A percentile compares a stretch with the other conserved stretches of the same genome.
Conservation (phyloP, 2,329 filamentous ascomycete genomes). For the Fusarium sp. region DNA sequence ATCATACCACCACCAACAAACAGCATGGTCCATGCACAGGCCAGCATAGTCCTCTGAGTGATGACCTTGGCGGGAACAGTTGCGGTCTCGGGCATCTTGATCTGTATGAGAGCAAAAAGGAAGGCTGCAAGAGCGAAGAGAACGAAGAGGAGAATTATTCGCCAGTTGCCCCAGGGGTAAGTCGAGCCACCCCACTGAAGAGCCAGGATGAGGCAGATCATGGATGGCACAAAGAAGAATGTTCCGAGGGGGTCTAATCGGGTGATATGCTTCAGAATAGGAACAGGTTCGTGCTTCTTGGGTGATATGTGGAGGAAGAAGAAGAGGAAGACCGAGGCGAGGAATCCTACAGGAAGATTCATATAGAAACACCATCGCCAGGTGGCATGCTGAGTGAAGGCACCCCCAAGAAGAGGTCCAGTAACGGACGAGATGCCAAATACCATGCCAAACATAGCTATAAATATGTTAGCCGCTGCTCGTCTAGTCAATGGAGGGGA, state of each 20-base stretch:
- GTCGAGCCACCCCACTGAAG: slow-evolving; percentile 68
- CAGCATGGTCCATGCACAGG: slow-evolving; percentile 55
- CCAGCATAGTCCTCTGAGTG: slow-evolving; percentile 62
- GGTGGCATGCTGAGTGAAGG: slow-evolving; percentile 55
- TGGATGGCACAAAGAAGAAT: slow-evolving; percentile 65
- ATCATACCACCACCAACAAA: slow-evolving; percentile 61
- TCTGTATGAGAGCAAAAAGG: slow-evolving; percentile 61
- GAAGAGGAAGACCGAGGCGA: slow-evolving; percentile 58
- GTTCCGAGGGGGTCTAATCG: slow-evolving; percentile 68
- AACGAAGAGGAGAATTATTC: slow-evolving; percentile 62
- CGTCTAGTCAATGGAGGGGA: neutral
- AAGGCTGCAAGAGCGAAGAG: slow-evolving; percentile 57
- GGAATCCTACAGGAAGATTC: slow-evolving; percentile 63
- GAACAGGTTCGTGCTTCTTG: slow-evolving; percentile 41
- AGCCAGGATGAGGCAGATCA: slow-evolving; percentile 67
- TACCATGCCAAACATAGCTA: slow-evolving; percentile 61
- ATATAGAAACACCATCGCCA: slow-evolving; percentile 69
- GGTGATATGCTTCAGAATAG: slow-evolving; percentile 54
- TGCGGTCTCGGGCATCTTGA: slow-evolving; percentile 62
- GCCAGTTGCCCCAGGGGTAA: slow-evolving; percentile 61
- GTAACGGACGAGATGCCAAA: slow-evolving; percentile 64
- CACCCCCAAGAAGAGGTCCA: slow-evolving; percentile 63
- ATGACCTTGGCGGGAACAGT: slow-evolving; percentile 65
- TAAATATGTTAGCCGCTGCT: slow-evolving; percentile 14
- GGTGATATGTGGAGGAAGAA: slow-evolving; percentile 57